Base-by-base conservation (phyloP, 164 flowering plant species). In the Buxus sempervirens region DNA sequence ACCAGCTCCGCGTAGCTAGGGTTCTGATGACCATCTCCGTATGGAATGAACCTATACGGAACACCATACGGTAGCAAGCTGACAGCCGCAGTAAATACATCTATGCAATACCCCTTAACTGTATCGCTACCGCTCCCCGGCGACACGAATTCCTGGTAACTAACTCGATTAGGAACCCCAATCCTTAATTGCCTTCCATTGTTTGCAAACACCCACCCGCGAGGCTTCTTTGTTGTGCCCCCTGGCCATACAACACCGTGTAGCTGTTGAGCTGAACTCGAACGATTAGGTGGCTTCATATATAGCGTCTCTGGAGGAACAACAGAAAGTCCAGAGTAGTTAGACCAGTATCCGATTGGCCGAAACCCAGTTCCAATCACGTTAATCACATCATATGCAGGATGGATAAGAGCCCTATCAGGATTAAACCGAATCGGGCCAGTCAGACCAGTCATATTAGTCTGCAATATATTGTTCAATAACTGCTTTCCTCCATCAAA, bases 301-400 rank as follows among this genome's bases (percentile, higher is more conserved):
- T 79, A 82, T 12, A 84, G 79, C 20, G 58, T 62, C 70, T 88
- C 93, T 0, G 93, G 93, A 12, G 85, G 58, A 55, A 70, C 73
- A 71, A 84, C 75, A 32, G 93, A 86, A 5, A 88, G 77, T 1
- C 89, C 85, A 13, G 90, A 84, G 48, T 88, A 73, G 58, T 84
- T 83, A 25, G 87, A 77, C 93, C 93, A 88, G 75, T 80, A 88
- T 18, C 93, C 93, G 36, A 88, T 77, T 64, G 54, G 69, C 68
- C 54, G 61, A 65, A 53, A 67, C 42, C 85, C 79, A 42, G 56
- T 63, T 62, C 76, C 81, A 23, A 82, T 48, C 7, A 83, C 81
- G 59, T 88, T 88, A 5, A 88, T 73, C 41, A 88, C 64, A 21
- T 88, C 90, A 74, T 48, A 88, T 1, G 90, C 63, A 42, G 93